Evolutionary conservation across 306 rosid genomes (phyloP).

Genomic region (Castanopsis chinensis): DNA sequence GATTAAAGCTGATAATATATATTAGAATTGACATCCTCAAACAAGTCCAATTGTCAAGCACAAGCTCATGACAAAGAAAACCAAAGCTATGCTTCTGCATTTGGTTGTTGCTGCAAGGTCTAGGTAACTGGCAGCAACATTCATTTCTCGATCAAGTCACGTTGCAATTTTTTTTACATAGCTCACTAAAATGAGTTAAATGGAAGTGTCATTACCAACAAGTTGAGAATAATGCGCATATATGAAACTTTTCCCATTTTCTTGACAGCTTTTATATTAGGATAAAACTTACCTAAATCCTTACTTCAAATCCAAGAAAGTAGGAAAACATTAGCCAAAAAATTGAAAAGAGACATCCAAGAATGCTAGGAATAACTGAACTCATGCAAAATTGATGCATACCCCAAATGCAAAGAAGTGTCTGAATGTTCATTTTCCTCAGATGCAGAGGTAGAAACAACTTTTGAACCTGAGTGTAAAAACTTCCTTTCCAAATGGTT

Average conservation of each 20-base stretch:
- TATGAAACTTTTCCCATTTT: not conserved
- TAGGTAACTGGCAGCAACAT: not conserved
- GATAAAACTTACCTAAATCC: too few species aligned
- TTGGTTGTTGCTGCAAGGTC: too few species aligned
- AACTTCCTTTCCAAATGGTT: conserved; percentile 30
- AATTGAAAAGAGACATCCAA: not conserved
- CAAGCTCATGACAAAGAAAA: too few species aligned
- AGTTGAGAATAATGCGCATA: not conserved
- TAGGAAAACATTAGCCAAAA: not conserved
- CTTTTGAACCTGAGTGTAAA: conserved; percentile 23
- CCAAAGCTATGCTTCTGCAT: too few species aligned
- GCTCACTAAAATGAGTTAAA: not conserved
- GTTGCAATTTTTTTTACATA: not conserved
- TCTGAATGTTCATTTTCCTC: conserved; percentile 52
- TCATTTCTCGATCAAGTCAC: not conserved
- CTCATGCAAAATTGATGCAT: not conserved
- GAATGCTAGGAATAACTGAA: not conserved
- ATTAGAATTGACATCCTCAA: too few species aligned
- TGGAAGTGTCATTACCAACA: not conserved
- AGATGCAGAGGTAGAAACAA: conserved; percentile 17
- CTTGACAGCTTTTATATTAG: not conserved
- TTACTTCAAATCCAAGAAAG: not conserved
- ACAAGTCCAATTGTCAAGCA: too few species aligned
- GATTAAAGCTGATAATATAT: too few species aligned
- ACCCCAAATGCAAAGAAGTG: conserved; percentile 64